Evolutionary conservation across 257 asterid genomes (phyloP).

Genomic region (Capsicum pubescens): DNA sequence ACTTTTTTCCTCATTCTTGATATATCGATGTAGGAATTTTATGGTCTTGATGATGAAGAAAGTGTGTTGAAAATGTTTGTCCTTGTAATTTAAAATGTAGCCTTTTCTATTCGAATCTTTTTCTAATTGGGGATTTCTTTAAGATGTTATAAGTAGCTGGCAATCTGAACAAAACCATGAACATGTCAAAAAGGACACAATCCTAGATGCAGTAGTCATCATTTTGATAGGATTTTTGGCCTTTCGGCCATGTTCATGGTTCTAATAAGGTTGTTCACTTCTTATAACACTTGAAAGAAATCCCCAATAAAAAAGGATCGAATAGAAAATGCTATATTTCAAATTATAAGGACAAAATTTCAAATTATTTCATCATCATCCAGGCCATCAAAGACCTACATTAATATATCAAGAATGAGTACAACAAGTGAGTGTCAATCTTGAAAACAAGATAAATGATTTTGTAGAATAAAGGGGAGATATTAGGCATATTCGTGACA

Average conservation of each 20-base stretch:
- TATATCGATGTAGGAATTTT: slow-evolving; percentile 67
- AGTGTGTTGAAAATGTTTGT: slow-evolving; percentile 68
- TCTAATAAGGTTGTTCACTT: slow-evolving; percentile 66
- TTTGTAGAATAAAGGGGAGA: background rate
- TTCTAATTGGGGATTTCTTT: slow-evolving; percentile 48
- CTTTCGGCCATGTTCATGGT: slow-evolving; percentile 57
- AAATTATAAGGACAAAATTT: slow-evolving; percentile 38
- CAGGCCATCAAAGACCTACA: slow-evolving; percentile 88
- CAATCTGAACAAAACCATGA: slow-evolving; percentile 66
- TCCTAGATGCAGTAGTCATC: too few species aligned
- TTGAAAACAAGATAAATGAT: background rate
- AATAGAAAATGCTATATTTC: slow-evolving; percentile 43
- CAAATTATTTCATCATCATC: slow-evolving; percentile 94
- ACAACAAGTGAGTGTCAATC: slow-evolving; percentile 34
- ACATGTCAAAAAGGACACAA: slow-evolving; percentile 54
- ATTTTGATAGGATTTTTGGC: slow-evolving; percentile 38
- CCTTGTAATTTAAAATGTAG: slow-evolving; percentile 39
- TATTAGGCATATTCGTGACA: slow-evolving; percentile 54
- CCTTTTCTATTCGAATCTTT: slow-evolving; percentile 44
- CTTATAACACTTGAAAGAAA: slow-evolving; percentile 67
- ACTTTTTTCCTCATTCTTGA: slow-evolving; percentile 32
- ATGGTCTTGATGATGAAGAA: slow-evolving; percentile 90
- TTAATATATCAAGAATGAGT: slow-evolving; percentile 31
- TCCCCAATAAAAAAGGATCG: slow-evolving; percentile 41
- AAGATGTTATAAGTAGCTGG: slow-evolving; percentile 72